Conservation (phyloP, 331 rosid genomes). For the Quercus lobata region DNA sequence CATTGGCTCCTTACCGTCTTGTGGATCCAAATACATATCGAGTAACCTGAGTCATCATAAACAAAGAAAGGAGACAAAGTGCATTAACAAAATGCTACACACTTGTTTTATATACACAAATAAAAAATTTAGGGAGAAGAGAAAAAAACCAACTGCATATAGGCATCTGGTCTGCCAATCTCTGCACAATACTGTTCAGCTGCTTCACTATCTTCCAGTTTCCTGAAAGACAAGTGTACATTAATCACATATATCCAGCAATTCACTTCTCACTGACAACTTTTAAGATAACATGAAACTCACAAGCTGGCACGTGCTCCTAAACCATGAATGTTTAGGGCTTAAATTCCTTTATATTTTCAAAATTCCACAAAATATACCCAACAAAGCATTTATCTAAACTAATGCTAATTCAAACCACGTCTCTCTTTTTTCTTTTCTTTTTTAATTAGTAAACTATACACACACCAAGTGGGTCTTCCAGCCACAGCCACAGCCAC, state of each 20-base stretch:
- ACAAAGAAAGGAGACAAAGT: constrained; percentile 12
- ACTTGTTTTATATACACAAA: not conserved
- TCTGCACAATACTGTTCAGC: constrained; percentile 99
- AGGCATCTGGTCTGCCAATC: constrained; percentile 96
- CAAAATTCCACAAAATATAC: not conserved
- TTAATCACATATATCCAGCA: constrained; percentile 1
- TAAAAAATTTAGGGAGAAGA: constrained; percentile 16
- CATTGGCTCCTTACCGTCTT: constrained; percentile 99
- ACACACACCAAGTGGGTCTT: not conserved
- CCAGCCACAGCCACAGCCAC: not conserved
- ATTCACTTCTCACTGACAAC: constrained; percentile 4
- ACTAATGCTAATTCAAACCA: not conserved
- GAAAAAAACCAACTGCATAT: constrained; percentile 77
- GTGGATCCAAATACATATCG: constrained; percentile 98
- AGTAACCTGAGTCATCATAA: constrained; percentile 65
- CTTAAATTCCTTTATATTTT: not conserved
- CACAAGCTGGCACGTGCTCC: not conserved
- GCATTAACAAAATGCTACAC: not conserved
- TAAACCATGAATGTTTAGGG: not conserved
- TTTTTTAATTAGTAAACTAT: no score
- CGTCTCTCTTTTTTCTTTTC: not conserved
- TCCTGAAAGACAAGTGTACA: constrained; percentile 50
- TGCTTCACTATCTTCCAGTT: constrained; percentile 95
- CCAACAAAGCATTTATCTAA: not conserved
- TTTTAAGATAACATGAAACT: not conserved